Evolutionary conservation across 139 green algal genomes (phyloP), one percentile per base, ranked within the genome.

Genomic region (Coccomyxa sp.): DNA sequence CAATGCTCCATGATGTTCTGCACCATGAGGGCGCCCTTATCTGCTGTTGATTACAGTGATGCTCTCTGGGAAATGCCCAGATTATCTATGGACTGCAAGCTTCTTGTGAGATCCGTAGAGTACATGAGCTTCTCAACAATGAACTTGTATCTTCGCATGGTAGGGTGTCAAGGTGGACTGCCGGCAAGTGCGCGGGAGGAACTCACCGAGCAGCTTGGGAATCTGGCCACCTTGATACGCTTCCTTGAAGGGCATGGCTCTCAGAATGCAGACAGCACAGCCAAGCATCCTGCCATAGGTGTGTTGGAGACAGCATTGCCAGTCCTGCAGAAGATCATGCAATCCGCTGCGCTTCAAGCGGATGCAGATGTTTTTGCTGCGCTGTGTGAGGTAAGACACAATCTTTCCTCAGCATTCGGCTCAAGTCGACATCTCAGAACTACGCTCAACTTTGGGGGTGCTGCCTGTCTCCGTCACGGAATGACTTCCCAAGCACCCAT

Each of bases 301-400:
- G 38, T 81, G 40, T 39, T 81, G 39, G 34, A 81, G 31, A 38
- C 39, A 34, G 39, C 77, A 50, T 73, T 76, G 5, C 77, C 77
- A 38, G 44, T 58, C 9, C 39, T 81, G 0, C 22, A 58, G 5
- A 31, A 31, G 31, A n/a, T 76, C 1, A 39, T 33, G 18, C 14
- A n/a, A 14, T 27, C 27, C 33, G 44, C 50, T 0, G 54, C 40
- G 31, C 40, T 81, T 14, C 77, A 81, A 58, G 64, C 34, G 22
- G 55, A 75, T 39, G 40, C n/a, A 29, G 10, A 27, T 24, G 39
- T 79, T 1, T 27, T 74, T 27, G 55, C 55, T 64, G 55, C 36
- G 31, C 12, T 73, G 18, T 79, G 55, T 41, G 55, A 74, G 75
- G 55, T 73, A n/a, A n/a, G n/a, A n/a, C n/a, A n/a, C n/a, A n/a